These are phyloP conservation scores for Plasmodium blacklocki DNA, from an alignment of 169 alveolate genomes.

Conservation along the genomic window DNA sequence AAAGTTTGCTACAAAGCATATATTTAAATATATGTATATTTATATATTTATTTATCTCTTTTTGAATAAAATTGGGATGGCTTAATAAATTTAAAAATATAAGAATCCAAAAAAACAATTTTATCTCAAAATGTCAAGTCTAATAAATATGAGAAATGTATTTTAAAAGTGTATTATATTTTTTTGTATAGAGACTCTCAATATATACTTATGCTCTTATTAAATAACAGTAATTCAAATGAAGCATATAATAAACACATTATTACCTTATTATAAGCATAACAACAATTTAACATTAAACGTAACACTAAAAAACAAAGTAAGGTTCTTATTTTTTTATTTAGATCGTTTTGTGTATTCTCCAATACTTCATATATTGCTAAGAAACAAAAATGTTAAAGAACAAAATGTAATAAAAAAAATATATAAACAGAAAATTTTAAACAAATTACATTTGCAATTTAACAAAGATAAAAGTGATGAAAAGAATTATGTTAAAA, in stretches of 20 bases:
- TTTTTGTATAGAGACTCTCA: not conserved
- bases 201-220: not conserved
- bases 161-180: too few relatives aligned
- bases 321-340: conserved; percentile 38
- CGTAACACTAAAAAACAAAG: conserved; percentile 50
- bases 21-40: too few relatives aligned
- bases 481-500: not conserved
- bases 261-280: conserved; percentile 59
- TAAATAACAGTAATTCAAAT: conserved; percentile 24
- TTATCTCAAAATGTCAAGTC: too few relatives aligned
- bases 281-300: conserved; percentile 43
- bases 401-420: conserved; percentile 52
- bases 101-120: too few relatives aligned
- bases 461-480: not conserved
- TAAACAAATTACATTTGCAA: conserved; percentile 5
- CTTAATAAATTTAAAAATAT: too few relatives aligned
- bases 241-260: conserved; percentile 39
- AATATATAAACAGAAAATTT: conserved; percentile 6
- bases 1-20: too few relatives aligned
- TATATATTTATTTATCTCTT: too few relatives aligned
- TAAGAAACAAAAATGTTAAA: conserved; percentile 19
- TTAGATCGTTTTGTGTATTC: conserved; percentile 71
- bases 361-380: conserved; percentile 30
- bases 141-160: too few relatives aligned
- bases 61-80: too few relatives aligned